Base-by-base conservation (phyloP, 1,284 basidiomycete species). In the Ceratobasidium sp. region DNA sequence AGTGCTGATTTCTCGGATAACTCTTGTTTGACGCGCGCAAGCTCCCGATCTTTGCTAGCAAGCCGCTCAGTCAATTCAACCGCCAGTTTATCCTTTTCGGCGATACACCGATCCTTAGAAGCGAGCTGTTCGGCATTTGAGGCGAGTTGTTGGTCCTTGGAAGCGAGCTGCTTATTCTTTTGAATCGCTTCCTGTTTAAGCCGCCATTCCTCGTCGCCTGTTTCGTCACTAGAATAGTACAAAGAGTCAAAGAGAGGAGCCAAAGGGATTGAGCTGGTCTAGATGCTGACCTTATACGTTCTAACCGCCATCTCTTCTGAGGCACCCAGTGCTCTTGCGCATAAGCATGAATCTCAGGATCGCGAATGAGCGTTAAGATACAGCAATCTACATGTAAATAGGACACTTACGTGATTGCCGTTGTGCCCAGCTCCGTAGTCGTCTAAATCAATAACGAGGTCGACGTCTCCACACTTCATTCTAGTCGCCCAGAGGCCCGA, bases 401-500 rank as follows among this genome's bases (percentile, higher is more conserved):
- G 7, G 8, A 23, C n/a, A 30, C 41, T 4, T 47, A 63, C 49
- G 21, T 52, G 21, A n/a, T n/a, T 26, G 21, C 49, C 49, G 21
- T 52, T 52, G 4, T 26, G 49, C 23, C 9, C 43, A 26, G 43
- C 41, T 32, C 61, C 61, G 9, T 44, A 44, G 26, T 49, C 41
- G 18, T 63, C 46, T 14, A 63, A 30, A 26, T 63, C 61, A 21
- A 63, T 21, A 8, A 47, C 44, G 13, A 43, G 61, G 30, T 63
- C 61, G 28, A n/a, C 41, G 8, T 16, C 61, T 32, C 28, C 61
- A 8, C 46, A 44, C 47, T 49, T 43, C 14, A 63, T 49, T 16
- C 61, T 63, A 21, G 18, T 28, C 46, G 13, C 28, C 23, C 21
- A 23, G 21, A 52, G 23, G 23, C 23, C 6, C 16, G 4, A 14